Evolutionary conservation across 2,329 filamentous ascomycete genomes (phyloP), one percentile per base, ranked within the genome.

Genomic region (Talaromyces sp.): DNA sequence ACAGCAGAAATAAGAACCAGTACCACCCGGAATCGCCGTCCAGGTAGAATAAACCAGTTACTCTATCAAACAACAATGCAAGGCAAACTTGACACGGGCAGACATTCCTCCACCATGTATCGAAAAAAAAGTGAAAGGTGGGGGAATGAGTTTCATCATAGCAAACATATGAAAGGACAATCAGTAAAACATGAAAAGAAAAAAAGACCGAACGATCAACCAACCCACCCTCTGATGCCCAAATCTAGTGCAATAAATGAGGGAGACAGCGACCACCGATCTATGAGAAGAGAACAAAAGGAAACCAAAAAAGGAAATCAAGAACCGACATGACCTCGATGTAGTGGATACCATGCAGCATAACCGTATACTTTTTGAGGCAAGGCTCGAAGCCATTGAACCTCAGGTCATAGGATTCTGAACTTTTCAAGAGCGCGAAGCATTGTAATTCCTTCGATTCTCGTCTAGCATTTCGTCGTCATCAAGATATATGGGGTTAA

Each of bases 401-500:
- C 24, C 47, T 40, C 48, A 29, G 47, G 42, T 54, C 47, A 49
- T 44, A 47, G 43, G 48, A 39, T 45, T 49, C 56, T 55, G 49
- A 61, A 55, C 52, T 62, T 62, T 62, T 61, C 39, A 37, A 35
- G 47, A 45, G 54, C 51, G 20, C 52, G 35, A 39, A 53, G 55
- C 56, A 57, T 52, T 61, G 59, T 54, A 53, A 58, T 63, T 62
- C 59, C 61, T 62, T 63, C 52, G 55, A 56, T 63, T 64, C 61
- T 64, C 61, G 56, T 65, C 63, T 65, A 70, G 64, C 69, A 70
- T 71, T 67, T 70, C 69, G 65, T 71, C 61, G 58, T 64, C 62
- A 64, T 62, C 59, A 60, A 52, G 57, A 57, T 51, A 55, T 58
- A 67, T 4, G 24, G 24, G 4, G 9, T 57, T 52, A 58, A 45